Percentiles rank a stretch among this genome's conserved stretches.
Conservation (phyloP, 305 asterid genomes). For the Fraxinus latifolia region DNA sequence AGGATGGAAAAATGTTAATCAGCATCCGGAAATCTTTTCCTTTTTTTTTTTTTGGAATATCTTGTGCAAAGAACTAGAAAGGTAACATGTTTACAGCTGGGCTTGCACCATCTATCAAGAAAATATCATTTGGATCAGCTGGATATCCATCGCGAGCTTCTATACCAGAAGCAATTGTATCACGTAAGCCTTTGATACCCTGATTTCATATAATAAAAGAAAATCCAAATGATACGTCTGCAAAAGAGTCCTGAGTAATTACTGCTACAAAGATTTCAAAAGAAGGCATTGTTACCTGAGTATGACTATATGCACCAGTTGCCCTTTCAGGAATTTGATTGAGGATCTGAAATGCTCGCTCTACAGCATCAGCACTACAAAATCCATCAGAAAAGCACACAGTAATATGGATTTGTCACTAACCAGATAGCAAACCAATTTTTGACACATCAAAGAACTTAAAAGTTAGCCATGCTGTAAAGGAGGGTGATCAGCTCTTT, state of each 20-base stretch:
- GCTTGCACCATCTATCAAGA: conserved; percentile 57
- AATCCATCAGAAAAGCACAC: background rate
- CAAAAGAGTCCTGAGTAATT: background rate
- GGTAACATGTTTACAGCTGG: conserved; percentile 38
- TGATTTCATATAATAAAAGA: conserved; percentile 7
- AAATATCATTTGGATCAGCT: conserved; percentile 45
- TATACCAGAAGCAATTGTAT: conserved; percentile 48
- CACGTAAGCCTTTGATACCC: conserved; percentile 54
- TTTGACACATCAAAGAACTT: background rate
- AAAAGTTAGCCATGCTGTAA: background rate
- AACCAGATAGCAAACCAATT: background rate
- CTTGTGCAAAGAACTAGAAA: background rate
- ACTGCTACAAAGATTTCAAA: background rate
- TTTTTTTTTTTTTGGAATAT: background rate
- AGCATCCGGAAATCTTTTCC: background rate
- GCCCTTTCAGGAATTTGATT: conserved; percentile 97
- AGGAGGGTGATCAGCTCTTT: background rate
- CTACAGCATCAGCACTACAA: conserved; percentile 83
- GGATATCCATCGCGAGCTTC: conserved; percentile 55
- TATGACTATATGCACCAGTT: conserved; percentile 98
- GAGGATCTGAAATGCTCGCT: conserved; percentile 81
- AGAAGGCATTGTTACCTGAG: conserved; percentile 59
- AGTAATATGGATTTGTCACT: background rate
- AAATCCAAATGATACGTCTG: background rate
- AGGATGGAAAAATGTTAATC: background rate